A percentile compares a stretch with the other conserved stretches of the same genome.
These are phyloP conservation scores for Jamesozyma spencerorum DNA, from an alignment of 805 yeast genomes.

Conservation along the genomic window DNA sequence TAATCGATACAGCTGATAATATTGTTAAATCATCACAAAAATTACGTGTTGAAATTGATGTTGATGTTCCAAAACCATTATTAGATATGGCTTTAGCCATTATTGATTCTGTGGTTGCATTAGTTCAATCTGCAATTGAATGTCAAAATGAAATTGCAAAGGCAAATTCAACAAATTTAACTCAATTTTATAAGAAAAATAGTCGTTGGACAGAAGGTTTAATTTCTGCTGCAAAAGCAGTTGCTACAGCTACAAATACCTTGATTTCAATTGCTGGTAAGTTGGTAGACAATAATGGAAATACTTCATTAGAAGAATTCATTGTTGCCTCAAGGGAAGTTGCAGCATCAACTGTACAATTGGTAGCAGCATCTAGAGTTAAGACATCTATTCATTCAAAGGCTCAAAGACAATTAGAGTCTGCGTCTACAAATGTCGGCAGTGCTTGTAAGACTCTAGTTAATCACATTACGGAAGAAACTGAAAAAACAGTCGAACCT, in stretches of 20 bases:
- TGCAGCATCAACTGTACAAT: constrained; percentile 84
- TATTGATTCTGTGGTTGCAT: constrained; percentile 63
- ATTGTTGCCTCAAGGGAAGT: constrained; percentile 89
- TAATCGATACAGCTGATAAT: constrained; percentile 62
- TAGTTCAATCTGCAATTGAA: constrained; percentile 68
- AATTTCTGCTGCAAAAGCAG: constrained; percentile 80
- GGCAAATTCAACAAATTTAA: constrained; percentile 31
- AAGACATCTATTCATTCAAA: constrained; percentile 70
- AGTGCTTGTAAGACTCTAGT: constrained; percentile 71
- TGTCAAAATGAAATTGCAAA: constrained; percentile 73
- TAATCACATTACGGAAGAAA: constrained; percentile 48
- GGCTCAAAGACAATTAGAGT: constrained; percentile 65
- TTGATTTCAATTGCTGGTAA: constrained; percentile 83
- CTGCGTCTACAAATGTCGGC: constrained; percentile 58
- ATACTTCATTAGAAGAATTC: constrained; percentile 58
- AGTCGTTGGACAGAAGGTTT: constrained; percentile 92
- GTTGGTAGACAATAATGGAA: constrained; percentile 45
- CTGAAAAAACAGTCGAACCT: constrained; percentile 34
- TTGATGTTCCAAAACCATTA: constrained; percentile 58
- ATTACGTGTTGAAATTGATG: constrained; percentile 42
- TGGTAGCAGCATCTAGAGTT: constrained; percentile 85
- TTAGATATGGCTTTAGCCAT: constrained; percentile 71
- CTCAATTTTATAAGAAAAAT: constrained; percentile 72
- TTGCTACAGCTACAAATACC: constrained; percentile 74
- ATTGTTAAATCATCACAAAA: constrained; percentile 57